Base-by-base conservation (phyloP, 2,329 filamentous ascomycete species). In the Colletotrichum aenigma region DNA sequence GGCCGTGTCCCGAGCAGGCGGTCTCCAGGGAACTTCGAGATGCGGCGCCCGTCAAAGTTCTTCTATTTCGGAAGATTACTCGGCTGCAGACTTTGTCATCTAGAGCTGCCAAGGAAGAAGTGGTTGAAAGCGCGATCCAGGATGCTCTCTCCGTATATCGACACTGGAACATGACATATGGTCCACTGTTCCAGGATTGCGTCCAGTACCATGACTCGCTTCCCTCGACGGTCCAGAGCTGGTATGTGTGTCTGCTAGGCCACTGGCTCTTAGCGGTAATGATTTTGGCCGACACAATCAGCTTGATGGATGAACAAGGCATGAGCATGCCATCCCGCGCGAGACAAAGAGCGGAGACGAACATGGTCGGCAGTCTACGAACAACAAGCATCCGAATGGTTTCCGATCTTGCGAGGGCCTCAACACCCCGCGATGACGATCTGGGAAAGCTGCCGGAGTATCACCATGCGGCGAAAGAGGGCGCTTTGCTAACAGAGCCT, bases 191-290 rank as follows among this genome's bases (percentile, higher is more conserved):
- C 78, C 80, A 84, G 18, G 89, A 91, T 74, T 87, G 90, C 52
- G 83, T 90, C 15, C 81, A 85, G 4, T 82, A 89, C 74, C 90
- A 91, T 74, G 84, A 88, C 36, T 78, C 81, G 1, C 85, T 92
- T 1, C 89, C 90, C 2, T 79, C 87, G 13, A 88, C 88, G 16
- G 86, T 92, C 6, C 90, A 91, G 78, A 90, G 90, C 56, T 92
- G 91, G 91, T 92, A 91, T 75, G 86, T 91, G 16, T 88, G 90
- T 68, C 86, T 92, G 28, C 84, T 87, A 1, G 89, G 88, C 0
- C 91, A 92, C 77, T 92, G 90, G 88, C 89, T 91, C 77, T 86
- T 92, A 4, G 91, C 87, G 4, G 86, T 87, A 0, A 85, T 92
- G 56, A 83, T 92, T 28, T 82, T 92, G 6, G 88, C 89, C 38